phyloP scores from a whole-genome alignment of 139 green algal species.

The Desmodesmus armatus region DNA sequence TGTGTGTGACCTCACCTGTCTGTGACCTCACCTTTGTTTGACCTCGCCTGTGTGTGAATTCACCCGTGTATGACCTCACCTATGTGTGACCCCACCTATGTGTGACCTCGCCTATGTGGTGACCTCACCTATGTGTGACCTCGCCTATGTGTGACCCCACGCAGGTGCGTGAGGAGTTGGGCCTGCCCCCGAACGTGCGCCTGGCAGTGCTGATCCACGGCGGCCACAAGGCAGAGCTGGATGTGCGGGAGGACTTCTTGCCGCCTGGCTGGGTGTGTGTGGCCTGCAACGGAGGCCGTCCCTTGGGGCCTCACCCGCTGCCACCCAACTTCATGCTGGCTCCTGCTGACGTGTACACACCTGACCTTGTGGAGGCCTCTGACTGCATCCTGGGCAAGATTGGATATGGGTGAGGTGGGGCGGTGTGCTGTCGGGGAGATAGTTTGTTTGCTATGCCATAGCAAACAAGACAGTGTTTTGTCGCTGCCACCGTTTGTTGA shows the following conservation, averaged over 20 bases:
- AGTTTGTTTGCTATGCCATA: too few species aligned
- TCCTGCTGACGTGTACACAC: constrained; percentile 67
- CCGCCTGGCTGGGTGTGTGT: constrained; percentile 76
- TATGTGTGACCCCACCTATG: too few species aligned
- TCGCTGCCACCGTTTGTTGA: too few species aligned
- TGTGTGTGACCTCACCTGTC: too few species aligned
- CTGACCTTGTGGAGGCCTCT: constrained; percentile 69
- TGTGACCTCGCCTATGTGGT: too few species aligned
- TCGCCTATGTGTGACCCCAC: too few species aligned
- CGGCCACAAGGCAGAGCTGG: constrained; percentile 55
- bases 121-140: too few species aligned
- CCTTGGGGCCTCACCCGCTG: constrained; percentile 9
- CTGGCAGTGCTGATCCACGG: constrained; percentile 33
- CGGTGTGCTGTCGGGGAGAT: too few species aligned
- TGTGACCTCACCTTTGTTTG: too few species aligned
- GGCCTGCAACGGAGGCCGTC: constrained; percentile 49
- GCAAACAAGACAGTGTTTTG: too few species aligned
- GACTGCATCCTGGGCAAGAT: constrained; percentile 84
- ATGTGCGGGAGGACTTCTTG: constrained; percentile 59
- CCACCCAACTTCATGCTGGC: constrained; percentile 60
- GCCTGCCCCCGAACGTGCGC: constrained; percentile 32
- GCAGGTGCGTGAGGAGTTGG: constrained; percentile 53
- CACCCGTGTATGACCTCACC: too few species aligned
- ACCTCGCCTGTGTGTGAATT: too few species aligned
- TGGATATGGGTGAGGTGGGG: constrained; percentile 64